Conservation (phyloP, 2,329 filamentous ascomycete genomes). For the Colletotrichum sp. region DNA sequence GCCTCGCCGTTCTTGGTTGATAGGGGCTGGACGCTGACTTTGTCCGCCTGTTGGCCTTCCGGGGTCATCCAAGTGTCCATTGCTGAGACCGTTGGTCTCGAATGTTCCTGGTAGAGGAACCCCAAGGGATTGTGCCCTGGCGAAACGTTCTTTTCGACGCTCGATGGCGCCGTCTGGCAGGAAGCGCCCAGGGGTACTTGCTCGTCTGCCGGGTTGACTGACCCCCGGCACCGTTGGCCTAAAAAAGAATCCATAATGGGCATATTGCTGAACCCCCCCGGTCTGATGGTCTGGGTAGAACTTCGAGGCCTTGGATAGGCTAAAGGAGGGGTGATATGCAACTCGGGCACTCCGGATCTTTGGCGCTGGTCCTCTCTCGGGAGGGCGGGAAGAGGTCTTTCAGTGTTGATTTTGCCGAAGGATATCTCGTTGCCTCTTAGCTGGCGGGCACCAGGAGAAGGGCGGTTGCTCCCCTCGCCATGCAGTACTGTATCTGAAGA, state of each 20-base stretch:
- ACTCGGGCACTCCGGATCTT: not conserved
- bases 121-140: not conserved
- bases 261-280: not conserved
- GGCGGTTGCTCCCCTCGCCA: slow-evolving; percentile 33
- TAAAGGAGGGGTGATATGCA: not conserved
- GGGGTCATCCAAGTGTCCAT: not conserved
- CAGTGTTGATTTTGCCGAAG: not conserved
- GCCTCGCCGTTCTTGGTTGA: not conserved
- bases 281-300: not conserved
- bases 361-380: not conserved
- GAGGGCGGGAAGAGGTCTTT: not conserved
- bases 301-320: not conserved
- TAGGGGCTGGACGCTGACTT: not conserved
- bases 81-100: not conserved
- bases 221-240: not conserved
- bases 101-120: not conserved
- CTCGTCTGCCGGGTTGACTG: not conserved
- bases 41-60: not conserved
- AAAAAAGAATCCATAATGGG: slow-evolving; percentile 24
- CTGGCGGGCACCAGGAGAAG: not conserved
- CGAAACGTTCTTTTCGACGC: not conserved
- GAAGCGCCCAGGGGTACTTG: not conserved
- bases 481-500: slow-evolving; percentile 45
- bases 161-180: not conserved
- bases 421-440: not conserved